Percentiles rank a stretch among this genome's conserved stretches.
These are phyloP conservation scores for Tylopilus subfusipes DNA, from an alignment of 768 basidiomycete genomes.

Conservation along the genomic window DNA sequence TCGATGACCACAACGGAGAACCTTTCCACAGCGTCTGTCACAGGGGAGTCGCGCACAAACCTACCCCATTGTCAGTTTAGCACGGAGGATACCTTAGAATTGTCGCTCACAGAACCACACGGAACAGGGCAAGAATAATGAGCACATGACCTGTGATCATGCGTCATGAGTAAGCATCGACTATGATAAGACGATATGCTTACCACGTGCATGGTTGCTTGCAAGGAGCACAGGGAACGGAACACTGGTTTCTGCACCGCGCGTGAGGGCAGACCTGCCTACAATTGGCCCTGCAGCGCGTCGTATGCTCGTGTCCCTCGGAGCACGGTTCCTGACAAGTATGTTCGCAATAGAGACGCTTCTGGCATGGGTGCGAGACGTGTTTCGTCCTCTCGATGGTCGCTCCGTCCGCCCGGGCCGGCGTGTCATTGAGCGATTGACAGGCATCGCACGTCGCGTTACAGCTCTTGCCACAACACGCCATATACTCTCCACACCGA, in stretches of 20 bases:
- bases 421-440: conserved; percentile 26
- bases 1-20: conserved; percentile 54
- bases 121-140: conserved; percentile 58
- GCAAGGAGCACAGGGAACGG: conserved; percentile 57
- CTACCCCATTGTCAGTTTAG: conserved; percentile 29
- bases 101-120: conserved; percentile 58
- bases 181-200: conserved; percentile 3
- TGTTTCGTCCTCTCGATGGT: conserved; percentile 36
- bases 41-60: conserved; percentile 66
- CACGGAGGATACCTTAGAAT: neutral
- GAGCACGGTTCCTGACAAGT: conserved; percentile 49
- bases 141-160: conserved; percentile 43
- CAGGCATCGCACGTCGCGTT: conserved; percentile 47
- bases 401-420: neutral
- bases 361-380: conserved; percentile 46
- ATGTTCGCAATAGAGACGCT: conserved; percentile 54
- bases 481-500: conserved; percentile 43
- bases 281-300: conserved; percentile 43
- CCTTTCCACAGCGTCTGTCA: conserved; percentile 48
- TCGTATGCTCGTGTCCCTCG: conserved; percentile 45
- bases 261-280: conserved; percentile 55
- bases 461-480: conserved; percentile 54
- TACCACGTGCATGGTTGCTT: conserved; percentile 58
- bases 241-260: conserved; percentile 46
- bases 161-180: neutral